Evolutionary conservation across 108 stramenopile genomes (phyloP), one percentile per base, ranked within the genome.

Genomic region (Poteriospumella lacustris): DNA sequence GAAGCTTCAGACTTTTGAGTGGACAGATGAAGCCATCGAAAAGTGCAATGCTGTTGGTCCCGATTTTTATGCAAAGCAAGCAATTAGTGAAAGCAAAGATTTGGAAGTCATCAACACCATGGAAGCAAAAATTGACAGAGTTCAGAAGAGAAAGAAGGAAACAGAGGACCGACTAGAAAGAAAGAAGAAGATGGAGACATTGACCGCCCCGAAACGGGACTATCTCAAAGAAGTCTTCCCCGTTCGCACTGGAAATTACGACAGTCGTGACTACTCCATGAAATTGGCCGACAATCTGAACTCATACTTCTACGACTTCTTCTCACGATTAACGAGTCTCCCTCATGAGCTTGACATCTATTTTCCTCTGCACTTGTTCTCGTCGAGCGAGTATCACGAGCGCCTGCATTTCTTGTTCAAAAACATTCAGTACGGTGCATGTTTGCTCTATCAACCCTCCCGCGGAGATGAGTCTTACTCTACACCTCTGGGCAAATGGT

Each of bases 231-330:
- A 59, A 39, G 60, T 76, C 31, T 76, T 59, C 2, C 58, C 58
- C 56, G 58, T 59, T 59, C 60, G 59, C 15, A 92, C 90, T 34
- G 89, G 89, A 24, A n/a, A n/a, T n/a, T n/a, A n/a, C n/a, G 3
- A 15, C 15, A 3, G 9, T 47, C 44, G 9, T 47, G 44, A 3
- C 15, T 15, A 15, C 44, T 47, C 9, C 44, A 15, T 15, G 44
- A 47, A 3, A 47, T 15, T 3, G 44, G 9, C n/a, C n/a, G n/a
- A n/a, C n/a, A n/a, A n/a, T n/a, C n/a, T n/a, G n/a, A n/a, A n/a
- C n/a, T n/a, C n/a, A n/a, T n/a, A n/a, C n/a, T n/a, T n/a, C n/a
- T n/a, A n/a, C n/a, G n/a, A n/a, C n/a, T n/a, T n/a, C n/a, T n/a
- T n/a, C n/a, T n/a, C n/a, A n/a, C n/a, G n/a, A n/a, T n/a, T n/a